Evolutionary conservation across 2,329 filamentous ascomycete genomes (phyloP), one percentile per base, ranked within the genome.

Genomic region (Claviceps sp.): DNA sequence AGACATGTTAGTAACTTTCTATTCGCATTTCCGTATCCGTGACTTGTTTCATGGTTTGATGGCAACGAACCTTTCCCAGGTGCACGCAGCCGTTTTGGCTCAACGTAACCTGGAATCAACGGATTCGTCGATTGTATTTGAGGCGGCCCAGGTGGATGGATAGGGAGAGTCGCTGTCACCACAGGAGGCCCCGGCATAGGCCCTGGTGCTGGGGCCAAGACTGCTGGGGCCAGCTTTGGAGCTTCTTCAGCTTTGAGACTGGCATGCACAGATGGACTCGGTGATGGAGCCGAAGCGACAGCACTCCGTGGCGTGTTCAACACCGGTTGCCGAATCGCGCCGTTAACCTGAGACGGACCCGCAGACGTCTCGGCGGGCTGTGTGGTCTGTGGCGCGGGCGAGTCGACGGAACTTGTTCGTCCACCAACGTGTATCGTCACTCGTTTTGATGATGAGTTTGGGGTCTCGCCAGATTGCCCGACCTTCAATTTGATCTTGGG

Each of bases 401-500:
- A 80, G 42, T 72, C 75, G 22, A 70, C 72, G 52, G 71, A 73
- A 58, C 69, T 79, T 49, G 73, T 74, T 59, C 77, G 78, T 40
- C 75, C 77, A 58, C 80, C 82, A 50, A 88, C 77, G 56, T 83
- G 83, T 47, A 88, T 78, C 20, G 83, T 90, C 52, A 91, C 82
- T 64, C 80, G 85, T 64, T 82, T 82, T 8, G 73, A 65, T 53
- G 70, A 66, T 44, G 60, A 11, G 29, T 34, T 59, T 1, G 76
- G 66, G 9, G 71, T 68, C 34, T 78, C 73, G 34, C 66, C 61
- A 23, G 66, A 65, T 44, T 71, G 68, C 5, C 77, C 73, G 61
- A 88, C 77, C 65, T 86, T 90, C 52, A 95, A 74, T 67, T 89
- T 94, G 60, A 94, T 85, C 62, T 88, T 88, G 38, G 85, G 80